Evolutionary conservation across 2,329 filamentous ascomycete species (phyloP), one percentile per base, ranked within the genome.

Genomic region (Dryadomyces quercus-mongolicae): DNA sequence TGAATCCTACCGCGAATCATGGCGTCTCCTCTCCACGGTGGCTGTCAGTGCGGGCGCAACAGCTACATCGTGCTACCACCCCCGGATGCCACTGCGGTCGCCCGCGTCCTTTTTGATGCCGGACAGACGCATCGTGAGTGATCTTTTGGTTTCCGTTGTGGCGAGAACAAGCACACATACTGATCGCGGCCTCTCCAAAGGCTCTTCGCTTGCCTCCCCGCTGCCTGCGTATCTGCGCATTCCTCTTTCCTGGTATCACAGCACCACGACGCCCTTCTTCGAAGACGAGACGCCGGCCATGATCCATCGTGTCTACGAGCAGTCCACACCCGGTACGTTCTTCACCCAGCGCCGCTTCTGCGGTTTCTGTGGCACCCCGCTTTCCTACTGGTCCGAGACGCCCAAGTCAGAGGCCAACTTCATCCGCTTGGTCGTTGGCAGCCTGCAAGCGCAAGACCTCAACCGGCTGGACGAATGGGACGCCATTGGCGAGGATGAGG

Each of bases 21-120:
- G 51, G n/a, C 22, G 12, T 12, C 44, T 13, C 13, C 76, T 43
- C 76, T 95, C 55, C 81, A 78, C 59, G 90, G 90, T 62, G 80
- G 83, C 59, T 95, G 91, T 72, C 83, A 85, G 53, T 96, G 91
- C 68, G 89, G 90, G 55, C 82, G 91, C 57, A 95, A 93, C 64
- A 78, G 84, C 64, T 95, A 95, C 70, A 75, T 82, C 55, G 81
- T 95, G 60, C 70, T 80, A 48, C 75, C 92, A 22, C 89, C 89
- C 1, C 67, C 73, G 20, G 69, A 75, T 61, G 72, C 77, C 44
- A 68, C 71, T 43, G 71, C 81, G 38, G 70, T 76, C 51, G 81
- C 84, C 16, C 77, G 82, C 60, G 81, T 94, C 21, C 79, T 89
- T 58, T 93, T 95, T 66, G 85, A 89, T 67, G 82, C 83, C 42